Evolutionary conservation across 2,329 filamentous ascomycete species (phyloP).

Genomic region (Myriosclerotinia scirpicola): DNA sequence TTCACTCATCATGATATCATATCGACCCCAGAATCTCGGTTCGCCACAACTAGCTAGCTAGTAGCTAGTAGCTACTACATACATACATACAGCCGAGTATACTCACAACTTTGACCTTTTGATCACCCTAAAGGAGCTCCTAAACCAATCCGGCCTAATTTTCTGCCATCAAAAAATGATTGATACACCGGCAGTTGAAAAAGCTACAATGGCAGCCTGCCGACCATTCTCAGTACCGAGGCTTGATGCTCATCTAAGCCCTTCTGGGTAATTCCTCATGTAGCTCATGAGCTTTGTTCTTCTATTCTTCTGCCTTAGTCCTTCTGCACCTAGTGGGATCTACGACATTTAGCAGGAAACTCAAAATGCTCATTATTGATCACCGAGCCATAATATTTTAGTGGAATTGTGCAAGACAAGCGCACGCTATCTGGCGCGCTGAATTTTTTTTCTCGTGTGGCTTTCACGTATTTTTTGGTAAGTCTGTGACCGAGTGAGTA

Average conservation of each 20-base stretch:
- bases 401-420: background rate
- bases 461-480: background rate
- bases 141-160: background rate
- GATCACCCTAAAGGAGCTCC: background rate
- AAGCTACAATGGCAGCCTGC: background rate
- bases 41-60: background rate
- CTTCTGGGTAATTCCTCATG: background rate
- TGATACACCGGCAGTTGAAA: constrained; percentile 6
- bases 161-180: background rate
- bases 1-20: background rate
- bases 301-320: background rate
- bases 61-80: too few species aligned
- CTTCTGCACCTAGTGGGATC: background rate
- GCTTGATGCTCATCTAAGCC: background rate
- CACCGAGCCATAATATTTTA: background rate
- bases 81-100: background rate
- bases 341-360: background rate
- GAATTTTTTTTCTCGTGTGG: background rate
- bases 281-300: background rate
- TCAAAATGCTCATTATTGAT: background rate
- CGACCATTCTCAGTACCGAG: background rate
- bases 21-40: background rate
- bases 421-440: background rate
- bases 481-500: background rate
- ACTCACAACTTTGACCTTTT: background rate